These are phyloP conservation scores for Colletotrichum falcatum DNA, from an alignment of 2,329 filamentous ascomycete species.

Conservation along the genomic window DNA sequence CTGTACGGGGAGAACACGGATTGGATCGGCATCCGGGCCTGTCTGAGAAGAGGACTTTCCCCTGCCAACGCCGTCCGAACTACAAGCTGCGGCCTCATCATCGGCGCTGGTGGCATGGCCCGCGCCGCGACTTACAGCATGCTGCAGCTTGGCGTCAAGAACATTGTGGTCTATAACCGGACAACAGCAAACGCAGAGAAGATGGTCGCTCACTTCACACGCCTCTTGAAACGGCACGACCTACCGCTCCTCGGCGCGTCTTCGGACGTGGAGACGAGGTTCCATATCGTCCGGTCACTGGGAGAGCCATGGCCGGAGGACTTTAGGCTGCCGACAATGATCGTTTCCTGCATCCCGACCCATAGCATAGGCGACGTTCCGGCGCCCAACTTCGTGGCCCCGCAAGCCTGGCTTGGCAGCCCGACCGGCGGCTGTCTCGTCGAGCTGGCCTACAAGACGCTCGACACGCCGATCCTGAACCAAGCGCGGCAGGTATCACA, in stretches of 20 bases:
- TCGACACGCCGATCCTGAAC: constrained; percentile 76
- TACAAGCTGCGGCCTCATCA: constrained; percentile 67
- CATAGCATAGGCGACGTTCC: constrained; percentile 73
- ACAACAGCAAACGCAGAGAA: constrained; percentile 75
- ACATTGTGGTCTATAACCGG: constrained; percentile 81
- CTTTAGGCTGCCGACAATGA: constrained; percentile 76
- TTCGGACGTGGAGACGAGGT: constrained; percentile 54
- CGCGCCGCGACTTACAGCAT: constrained; percentile 82
- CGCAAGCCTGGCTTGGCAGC: constrained; percentile 76
- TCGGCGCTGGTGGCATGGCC: constrained; percentile 81
- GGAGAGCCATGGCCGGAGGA: constrained; percentile 73
- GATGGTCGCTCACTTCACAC: constrained; percentile 77
- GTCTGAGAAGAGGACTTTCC: constrained; percentile 77
- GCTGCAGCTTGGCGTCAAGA: constrained; percentile 80
- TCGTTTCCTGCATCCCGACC: constrained; percentile 81
- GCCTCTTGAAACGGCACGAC: constrained; percentile 59
- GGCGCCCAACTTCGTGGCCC: constrained; percentile 77
- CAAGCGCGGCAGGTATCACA: constrained; percentile 72
- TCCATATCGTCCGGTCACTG: constrained; percentile 69
- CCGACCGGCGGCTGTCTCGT: constrained; percentile 81
- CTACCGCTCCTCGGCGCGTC: constrained; percentile 56
- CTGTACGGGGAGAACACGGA: constrained; percentile 85
- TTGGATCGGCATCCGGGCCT: constrained; percentile 83
- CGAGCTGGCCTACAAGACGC: constrained; percentile 79
- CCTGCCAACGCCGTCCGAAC: constrained; percentile 75